These are phyloP conservation scores for Artomyces pyxidatus DNA, from an alignment of 768 basidiomycete genomes.

Conservation along the genomic window DNA sequence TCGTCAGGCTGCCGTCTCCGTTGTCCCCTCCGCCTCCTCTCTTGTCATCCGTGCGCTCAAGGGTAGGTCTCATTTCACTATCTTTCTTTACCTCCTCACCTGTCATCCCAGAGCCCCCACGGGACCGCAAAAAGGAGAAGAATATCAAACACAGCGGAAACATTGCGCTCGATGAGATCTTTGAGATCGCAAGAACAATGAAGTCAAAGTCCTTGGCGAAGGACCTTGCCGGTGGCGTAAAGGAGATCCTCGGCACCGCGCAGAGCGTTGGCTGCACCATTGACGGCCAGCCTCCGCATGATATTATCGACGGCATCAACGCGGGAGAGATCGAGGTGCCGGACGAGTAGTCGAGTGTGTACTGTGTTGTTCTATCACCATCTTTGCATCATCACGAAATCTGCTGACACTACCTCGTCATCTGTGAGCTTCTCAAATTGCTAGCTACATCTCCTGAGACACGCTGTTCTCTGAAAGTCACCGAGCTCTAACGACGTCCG, in stretches of 20 bases:
- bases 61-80: conserved; percentile 44
- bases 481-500: no score
- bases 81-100: not conserved
- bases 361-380: no score
- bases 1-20: conserved; percentile 94
- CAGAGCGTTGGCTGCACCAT: conserved; percentile 97
- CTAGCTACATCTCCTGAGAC: no score
- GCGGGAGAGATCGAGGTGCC: conserved; percentile 81
- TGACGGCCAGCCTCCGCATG: conserved; percentile 88
- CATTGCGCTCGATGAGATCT: conserved; percentile 86
- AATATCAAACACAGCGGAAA: conserved; percentile 99
- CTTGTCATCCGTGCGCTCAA: conserved; percentile 98
- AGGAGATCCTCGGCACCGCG: conserved; percentile 98
- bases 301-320: conserved; percentile 83
- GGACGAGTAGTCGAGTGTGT: conserved; percentile 55
- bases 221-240: conserved; percentile 78
- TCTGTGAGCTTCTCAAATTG: no score
- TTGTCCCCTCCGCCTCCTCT: conserved; percentile 95
- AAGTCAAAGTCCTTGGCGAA: conserved; percentile 89
- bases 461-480: no score
- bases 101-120: conserved; percentile 81
- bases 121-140: conserved; percentile 99
- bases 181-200: conserved; percentile 96
- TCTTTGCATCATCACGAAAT: no score
- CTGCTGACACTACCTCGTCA: no score